Conservation (phyloP, 2,329 filamentous ascomycete genomes). For the Scytalidium sp. region DNA sequence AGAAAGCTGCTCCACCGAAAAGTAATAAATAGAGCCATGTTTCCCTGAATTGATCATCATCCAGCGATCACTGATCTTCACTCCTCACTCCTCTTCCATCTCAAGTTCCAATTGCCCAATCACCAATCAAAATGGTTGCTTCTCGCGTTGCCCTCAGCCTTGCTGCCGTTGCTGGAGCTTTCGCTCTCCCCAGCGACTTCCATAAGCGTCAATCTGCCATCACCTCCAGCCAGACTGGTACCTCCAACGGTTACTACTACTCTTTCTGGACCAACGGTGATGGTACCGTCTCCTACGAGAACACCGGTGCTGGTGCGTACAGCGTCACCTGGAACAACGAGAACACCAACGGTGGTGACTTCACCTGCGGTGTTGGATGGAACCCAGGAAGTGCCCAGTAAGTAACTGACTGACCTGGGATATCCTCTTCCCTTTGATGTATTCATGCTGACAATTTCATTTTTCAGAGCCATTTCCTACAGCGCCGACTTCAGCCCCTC, state of each 20-base stretch:
- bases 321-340: slow-evolving; percentile 46
- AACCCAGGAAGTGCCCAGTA: slow-evolving; percentile 33
- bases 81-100: too few relatives aligned
- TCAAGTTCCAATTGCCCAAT: too few relatives aligned
- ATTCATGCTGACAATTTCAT: slow-evolving; percentile 22
- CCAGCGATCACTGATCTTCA: too few relatives aligned
- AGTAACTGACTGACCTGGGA: slow-evolving; percentile 49
- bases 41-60: too few relatives aligned
- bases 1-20: too few relatives aligned
- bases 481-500: slow-evolving; percentile 31
- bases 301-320: slow-evolving; percentile 47
- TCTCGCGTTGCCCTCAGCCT: too few relatives aligned
- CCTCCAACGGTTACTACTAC: slow-evolving; percentile 55
- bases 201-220: not conserved
- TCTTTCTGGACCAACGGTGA: slow-evolving; percentile 55
- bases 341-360: slow-evolving; percentile 40
- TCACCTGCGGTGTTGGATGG: slow-evolving; percentile 46
- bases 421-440: slow-evolving; percentile 48
- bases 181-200: not conserved
- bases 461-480: slow-evolving; percentile 32
- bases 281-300: slow-evolving; percentile 48
- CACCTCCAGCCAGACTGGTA: slow-evolving; percentile 39
- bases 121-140: too few relatives aligned
- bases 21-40: too few relatives aligned
- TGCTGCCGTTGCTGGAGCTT: not conserved